These are phyloP conservation scores for Candida sonorensis DNA, from an alignment of 805 yeast species.

Conservation along the genomic window DNA sequence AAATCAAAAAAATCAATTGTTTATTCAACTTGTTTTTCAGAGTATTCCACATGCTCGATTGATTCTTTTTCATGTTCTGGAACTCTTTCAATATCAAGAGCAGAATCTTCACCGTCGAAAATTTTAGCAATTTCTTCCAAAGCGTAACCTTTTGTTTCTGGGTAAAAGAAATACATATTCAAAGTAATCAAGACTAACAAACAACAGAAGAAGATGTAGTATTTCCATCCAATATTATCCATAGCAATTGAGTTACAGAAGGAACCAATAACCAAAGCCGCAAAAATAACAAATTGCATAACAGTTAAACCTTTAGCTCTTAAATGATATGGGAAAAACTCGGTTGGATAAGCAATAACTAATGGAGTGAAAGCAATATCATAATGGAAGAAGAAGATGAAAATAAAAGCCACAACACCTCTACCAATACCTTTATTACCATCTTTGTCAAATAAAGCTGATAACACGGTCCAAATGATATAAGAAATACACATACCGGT, in stretches of 20 bases:
- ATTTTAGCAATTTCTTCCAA: constrained; percentile 48
- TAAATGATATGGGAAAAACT: constrained; percentile 49
- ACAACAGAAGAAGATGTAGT: constrained; percentile 30
- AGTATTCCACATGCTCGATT: constrained; percentile 10
- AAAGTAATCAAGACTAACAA: constrained; percentile 21
- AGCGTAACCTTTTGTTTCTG: constrained; percentile 60
- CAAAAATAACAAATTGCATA: constrained; percentile 10
- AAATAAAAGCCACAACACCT: constrained; percentile 5
- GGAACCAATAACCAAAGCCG: constrained; percentile 10
- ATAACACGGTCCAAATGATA: constrained; percentile 36
- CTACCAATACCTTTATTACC: background rate
- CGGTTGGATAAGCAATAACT: constrained; percentile 33
- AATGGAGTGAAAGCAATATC: constrained; percentile 39
- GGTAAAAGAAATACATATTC: constrained; percentile 33
- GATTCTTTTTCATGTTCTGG: constrained; percentile 6
- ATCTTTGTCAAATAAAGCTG: constrained; percentile 27
- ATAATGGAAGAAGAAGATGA: constrained; percentile 30
- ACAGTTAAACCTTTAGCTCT: constrained; percentile 56
- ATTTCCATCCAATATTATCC: constrained; percentile 31
- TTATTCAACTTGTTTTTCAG: too few relatives aligned
- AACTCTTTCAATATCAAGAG: constrained; percentile 2
- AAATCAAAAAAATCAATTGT: too few relatives aligned
- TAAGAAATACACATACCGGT: constrained; percentile 32
- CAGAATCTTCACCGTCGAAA: constrained; percentile 30
- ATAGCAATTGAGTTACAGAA: constrained; percentile 30